These are phyloP conservation scores for Yarrowia sp. DNA, from an alignment of 805 yeast genomes.

Conservation along the genomic window DNA sequence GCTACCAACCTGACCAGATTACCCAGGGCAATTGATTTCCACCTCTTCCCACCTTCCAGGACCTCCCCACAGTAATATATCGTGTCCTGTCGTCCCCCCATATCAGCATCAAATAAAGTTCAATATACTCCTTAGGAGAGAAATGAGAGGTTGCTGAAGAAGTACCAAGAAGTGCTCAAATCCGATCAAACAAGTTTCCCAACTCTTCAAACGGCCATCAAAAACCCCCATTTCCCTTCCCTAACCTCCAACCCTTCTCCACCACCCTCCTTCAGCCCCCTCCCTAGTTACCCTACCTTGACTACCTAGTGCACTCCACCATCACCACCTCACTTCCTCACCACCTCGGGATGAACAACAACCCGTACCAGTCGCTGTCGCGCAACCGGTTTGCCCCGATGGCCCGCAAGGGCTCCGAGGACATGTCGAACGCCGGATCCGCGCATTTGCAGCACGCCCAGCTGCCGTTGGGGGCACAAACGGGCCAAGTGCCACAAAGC, in stretches of 20 bases:
- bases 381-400: slow-evolving; percentile 34
- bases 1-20: too few relatives aligned
- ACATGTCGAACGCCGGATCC: slow-evolving; percentile 27
- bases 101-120: background rate
- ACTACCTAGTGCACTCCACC: slow-evolving; percentile 2
- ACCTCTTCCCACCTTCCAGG: background rate
- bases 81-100: background rate
- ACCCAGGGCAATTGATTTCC: too few relatives aligned
- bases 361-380: slow-evolving; percentile 38
- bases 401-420: slow-evolving; percentile 34
- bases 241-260: background rate
- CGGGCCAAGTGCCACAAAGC: background rate
- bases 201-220: background rate
- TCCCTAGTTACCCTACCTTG: slow-evolving; percentile 4
- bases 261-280: background rate
- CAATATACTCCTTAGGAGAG: slow-evolving; percentile 8
- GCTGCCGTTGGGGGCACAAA: slow-evolving; percentile 1
- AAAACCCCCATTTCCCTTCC: background rate
- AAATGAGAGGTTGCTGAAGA: background rate
- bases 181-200: too few relatives aligned
- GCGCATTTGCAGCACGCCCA: slow-evolving; percentile 30
- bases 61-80: too few relatives aligned
- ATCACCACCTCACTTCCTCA: background rate
- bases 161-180: too few relatives aligned
- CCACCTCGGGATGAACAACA: slow-evolving; percentile 12